Evolutionary conservation across 306 rosid genomes (phyloP).

Genomic region (Hippophae rhamnoides): DNA sequence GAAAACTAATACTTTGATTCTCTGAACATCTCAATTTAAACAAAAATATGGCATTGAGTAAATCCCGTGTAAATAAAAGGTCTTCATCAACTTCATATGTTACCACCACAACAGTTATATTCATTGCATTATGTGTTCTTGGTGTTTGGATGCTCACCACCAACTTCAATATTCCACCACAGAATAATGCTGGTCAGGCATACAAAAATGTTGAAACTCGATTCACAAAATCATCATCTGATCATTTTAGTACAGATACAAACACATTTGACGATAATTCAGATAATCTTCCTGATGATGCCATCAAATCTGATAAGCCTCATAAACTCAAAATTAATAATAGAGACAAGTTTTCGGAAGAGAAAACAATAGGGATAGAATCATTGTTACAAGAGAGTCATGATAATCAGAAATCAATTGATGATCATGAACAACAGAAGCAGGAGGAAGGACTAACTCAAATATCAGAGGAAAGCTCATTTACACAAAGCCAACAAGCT

Average conservation of each 20-base stretch:
- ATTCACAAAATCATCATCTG: background rate
- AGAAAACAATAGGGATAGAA: background rate
- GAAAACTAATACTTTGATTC: too few species aligned
- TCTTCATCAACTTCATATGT: slow-evolving; percentile 38
- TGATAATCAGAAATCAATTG: slow-evolving; percentile 3
- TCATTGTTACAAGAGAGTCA: background rate
- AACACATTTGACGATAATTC: slow-evolving; percentile 53
- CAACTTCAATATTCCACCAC: slow-evolving; percentile 25
- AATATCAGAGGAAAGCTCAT: slow-evolving; percentile 37
- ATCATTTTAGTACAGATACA: background rate
- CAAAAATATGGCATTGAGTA: slow-evolving; percentile 40
- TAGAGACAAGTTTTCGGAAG: background rate
- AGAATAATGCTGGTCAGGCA: slow-evolving; percentile 3
- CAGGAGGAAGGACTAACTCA: slow-evolving; percentile 23
- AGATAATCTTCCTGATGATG: slow-evolving; percentile 69
- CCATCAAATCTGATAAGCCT: slow-evolving; percentile 44
- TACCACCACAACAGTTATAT: slow-evolving; percentile 39
- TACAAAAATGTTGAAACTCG: slow-evolving; percentile 3
- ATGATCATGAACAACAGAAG: slow-evolving; percentile 4
- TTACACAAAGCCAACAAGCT: slow-evolving; percentile 28
- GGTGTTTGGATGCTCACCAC: slow-evolving; percentile 62
- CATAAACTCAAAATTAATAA: background rate
- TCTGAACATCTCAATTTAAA: too few species aligned
- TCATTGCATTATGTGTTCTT: slow-evolving; percentile 56
- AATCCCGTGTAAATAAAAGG: slow-evolving; percentile 51